Percentiles rank a stretch among this genome's conserved stretches.
Evolutionary conservation across 495 filamentous ascomycete genomes (phyloP).

Genomic region (Immersiella caudata): DNA sequence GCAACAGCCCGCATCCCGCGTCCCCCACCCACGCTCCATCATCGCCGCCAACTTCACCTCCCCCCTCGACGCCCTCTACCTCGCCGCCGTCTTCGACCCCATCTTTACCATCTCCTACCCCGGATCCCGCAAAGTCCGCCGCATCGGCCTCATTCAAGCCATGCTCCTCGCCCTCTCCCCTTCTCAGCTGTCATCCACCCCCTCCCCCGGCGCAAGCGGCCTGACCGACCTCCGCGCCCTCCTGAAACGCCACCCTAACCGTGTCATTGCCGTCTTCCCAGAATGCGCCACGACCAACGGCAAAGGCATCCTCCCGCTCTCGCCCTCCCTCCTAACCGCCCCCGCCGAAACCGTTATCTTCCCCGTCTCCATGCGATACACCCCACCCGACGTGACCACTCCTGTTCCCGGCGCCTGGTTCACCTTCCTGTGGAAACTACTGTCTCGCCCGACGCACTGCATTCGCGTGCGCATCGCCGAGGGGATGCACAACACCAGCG

Average conservation of each 20-base stretch:
- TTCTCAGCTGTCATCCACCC: constrained; percentile 53
- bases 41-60: constrained; percentile 91
- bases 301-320: constrained; percentile 82
- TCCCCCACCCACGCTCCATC: constrained; percentile 74
- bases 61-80: constrained; percentile 89
- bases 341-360: constrained; percentile 73
- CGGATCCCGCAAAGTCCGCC: constrained; percentile 68
- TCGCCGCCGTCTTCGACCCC: constrained; percentile 96
- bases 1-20: constrained; percentile 62
- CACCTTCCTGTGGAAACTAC: constrained; percentile 79
- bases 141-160: constrained; percentile 73
- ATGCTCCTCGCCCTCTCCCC: constrained; percentile 70
- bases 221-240: constrained; percentile 66
- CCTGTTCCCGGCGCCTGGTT: constrained; percentile 74
- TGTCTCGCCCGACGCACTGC: constrained; percentile 83
- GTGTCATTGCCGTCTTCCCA: constrained; percentile 82
- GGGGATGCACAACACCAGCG: constrained; percentile 51
- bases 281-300: constrained; percentile 95
- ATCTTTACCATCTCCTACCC: constrained; percentile 88
- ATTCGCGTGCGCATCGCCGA: constrained; percentile 89
- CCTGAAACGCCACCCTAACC: constrained; percentile 65
- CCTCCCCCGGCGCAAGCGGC: constrained; percentile 37
- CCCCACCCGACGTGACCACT: constrained; percentile 85
- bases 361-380: constrained; percentile 86
- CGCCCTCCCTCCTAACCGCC: constrained; percentile 67